phyloP scores from a whole-genome alignment of 2,329 filamentous ascomycete species.

The Monascus ruber region DNA sequence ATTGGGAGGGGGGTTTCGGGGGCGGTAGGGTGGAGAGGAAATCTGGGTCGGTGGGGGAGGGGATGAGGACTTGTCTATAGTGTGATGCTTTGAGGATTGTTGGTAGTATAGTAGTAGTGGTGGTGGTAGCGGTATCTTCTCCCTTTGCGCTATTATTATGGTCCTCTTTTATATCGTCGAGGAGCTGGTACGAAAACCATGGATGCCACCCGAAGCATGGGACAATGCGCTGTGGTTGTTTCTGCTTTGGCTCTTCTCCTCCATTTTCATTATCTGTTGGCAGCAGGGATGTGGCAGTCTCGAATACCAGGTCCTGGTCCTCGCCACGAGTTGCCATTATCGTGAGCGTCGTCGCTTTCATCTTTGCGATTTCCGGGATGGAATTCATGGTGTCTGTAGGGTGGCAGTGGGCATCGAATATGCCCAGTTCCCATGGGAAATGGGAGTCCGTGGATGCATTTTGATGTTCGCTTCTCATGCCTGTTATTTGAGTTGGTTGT shows the following conservation, averaged over 20 bases:
- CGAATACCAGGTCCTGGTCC: conserved; percentile 48
- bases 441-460: conserved; percentile 3
- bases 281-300: conserved; percentile 31
- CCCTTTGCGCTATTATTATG: too few relatives aligned
- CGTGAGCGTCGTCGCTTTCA: conserved; percentile 48
- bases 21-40: conserved; percentile 43
- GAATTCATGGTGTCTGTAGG: conserved; percentile 53
- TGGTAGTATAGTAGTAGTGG: conserved; percentile 7
- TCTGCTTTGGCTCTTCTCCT: conserved; percentile 3
- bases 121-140: conserved; percentile 2
- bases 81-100: conserved; percentile 32
- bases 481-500: conserved; percentile 1
- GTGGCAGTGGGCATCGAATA: conserved; percentile 56
- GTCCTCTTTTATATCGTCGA: conserved; percentile 27
- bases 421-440: conserved; percentile 52
- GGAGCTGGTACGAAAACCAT: conserved; percentile 55
- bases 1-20: conserved; percentile 41
- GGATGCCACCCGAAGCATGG: conserved; percentile 59
- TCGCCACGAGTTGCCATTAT: conserved; percentile 52
- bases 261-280: conserved; percentile 22
- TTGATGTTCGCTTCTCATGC: conserved; percentile 3
- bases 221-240: conserved; percentile 36
- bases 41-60: conserved; percentile 29
- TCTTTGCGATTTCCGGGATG: conserved; percentile 41
- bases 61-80: conserved; percentile 44